Evolutionary conservation across 1,284 basidiomycete species (phyloP).

Genomic region (Rhodotorula sp.): DNA sequence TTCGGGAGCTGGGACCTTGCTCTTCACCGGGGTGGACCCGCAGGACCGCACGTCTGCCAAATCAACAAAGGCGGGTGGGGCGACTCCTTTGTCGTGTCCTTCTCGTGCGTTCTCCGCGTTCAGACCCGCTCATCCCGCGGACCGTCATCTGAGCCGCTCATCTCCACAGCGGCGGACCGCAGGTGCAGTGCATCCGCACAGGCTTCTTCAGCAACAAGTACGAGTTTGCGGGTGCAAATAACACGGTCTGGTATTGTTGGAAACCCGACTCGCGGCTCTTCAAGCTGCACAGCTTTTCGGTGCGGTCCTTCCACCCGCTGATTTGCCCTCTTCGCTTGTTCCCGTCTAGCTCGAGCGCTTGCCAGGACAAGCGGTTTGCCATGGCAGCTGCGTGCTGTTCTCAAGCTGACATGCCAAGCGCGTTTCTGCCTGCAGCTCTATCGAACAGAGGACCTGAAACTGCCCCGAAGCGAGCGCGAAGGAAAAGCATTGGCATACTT

Average conservation of each 20-base stretch:
- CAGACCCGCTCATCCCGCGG: neutral
- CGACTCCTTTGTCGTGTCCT: neutral
- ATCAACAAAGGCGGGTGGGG: slow-evolving; percentile 4
- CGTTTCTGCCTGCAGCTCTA: neutral
- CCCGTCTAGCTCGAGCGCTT: no score
- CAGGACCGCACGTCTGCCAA: neutral
- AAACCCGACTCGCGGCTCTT: neutral
- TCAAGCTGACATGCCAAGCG: no score
- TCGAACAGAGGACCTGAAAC: neutral
- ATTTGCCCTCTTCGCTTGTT: neutral
- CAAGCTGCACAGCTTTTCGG: neutral
- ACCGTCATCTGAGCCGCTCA: neutral
- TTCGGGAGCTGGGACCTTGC: slow-evolving; percentile 13
- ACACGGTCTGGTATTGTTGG: neutral
- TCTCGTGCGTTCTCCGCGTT: neutral
- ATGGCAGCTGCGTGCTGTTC: neutral
- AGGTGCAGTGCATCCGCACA: neutral
- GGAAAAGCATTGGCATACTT: no score
- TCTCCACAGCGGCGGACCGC: neutral
- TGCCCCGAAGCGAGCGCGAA: neutral
- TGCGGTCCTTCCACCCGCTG: neutral
- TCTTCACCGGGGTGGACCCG: slow-evolving; percentile 4
- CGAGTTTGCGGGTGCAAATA: neutral
- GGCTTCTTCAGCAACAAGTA: neutral
- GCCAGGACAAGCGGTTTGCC: no score